Conservation (phyloP, 2,329 filamentous ascomycete genomes). For the Talaromyces sp. region DNA sequence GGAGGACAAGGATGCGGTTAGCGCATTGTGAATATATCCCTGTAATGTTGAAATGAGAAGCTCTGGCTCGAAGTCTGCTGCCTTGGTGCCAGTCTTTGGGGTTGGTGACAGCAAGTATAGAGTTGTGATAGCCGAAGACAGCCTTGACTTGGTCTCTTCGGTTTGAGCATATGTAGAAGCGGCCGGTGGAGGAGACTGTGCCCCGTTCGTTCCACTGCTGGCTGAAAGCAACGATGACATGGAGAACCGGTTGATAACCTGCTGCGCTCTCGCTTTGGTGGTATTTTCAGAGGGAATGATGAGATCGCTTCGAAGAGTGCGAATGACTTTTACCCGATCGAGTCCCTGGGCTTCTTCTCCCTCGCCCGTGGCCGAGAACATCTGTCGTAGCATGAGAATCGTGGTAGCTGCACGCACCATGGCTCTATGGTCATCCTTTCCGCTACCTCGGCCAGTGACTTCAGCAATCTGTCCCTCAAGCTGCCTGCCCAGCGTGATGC, state of each 20-base stretch:
- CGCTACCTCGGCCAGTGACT: conserved; percentile 44
- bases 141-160: conserved; percentile 70
- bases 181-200: conserved; percentile 21
- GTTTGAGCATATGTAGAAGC: conserved; percentile 52
- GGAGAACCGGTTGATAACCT: conserved; percentile 77
- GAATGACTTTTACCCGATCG: conserved; percentile 67
- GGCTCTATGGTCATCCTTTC: conserved; percentile 67
- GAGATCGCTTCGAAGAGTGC: conserved; percentile 64
- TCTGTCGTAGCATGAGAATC: conserved; percentile 67
- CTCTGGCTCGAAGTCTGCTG: conserved; percentile 55
- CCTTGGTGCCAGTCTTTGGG: conserved; percentile 42
- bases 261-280: conserved; percentile 68
- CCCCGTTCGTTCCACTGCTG: conserved; percentile 11
- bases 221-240: conserved; percentile 52
- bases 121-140: conserved; percentile 67
- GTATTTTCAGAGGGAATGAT: conserved; percentile 67
- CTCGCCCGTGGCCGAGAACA: conserved; percentile 61
- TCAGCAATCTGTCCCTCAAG: conserved; percentile 81
- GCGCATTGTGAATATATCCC: conserved; percentile 71
- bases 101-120: conserved; percentile 78
- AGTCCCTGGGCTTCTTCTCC: conserved; percentile 74
- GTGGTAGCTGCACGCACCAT: conserved; percentile 80
- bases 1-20: conserved; percentile 72
- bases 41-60: conserved; percentile 73
- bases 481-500: conserved; percentile 75